Conservation (phyloP, 2,329 filamentous ascomycete species). For the Verticillium klebahnii region DNA sequence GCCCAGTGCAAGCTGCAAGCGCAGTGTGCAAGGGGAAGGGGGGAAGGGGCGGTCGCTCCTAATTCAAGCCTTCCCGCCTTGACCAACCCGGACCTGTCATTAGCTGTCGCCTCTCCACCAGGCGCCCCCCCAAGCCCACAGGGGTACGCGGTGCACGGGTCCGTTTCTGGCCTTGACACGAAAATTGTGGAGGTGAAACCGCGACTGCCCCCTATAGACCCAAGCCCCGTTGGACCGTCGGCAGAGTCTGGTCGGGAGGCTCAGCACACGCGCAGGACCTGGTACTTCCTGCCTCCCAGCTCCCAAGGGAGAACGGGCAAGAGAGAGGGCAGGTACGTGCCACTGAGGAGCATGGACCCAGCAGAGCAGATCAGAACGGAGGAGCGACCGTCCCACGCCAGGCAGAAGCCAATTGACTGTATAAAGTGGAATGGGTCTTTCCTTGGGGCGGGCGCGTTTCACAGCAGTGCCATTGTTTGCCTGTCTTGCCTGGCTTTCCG, state of each 20-base stretch:
- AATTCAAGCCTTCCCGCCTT: not conserved
- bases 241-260: not conserved
- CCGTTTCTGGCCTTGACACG: not conserved
- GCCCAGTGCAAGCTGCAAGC: not conserved
- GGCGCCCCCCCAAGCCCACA: not conserved
- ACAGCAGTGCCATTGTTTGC: not conserved
- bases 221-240: not conserved
- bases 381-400: not conserved
- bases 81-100: not conserved
- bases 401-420: not conserved
- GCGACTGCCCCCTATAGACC: not conserved
- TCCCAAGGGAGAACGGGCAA: too few species aligned
- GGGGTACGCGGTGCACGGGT: not conserved
- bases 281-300: too few species aligned
- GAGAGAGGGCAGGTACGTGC: not conserved
- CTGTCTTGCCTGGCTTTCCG: not conserved
- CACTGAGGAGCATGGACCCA: not conserved
- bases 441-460: not conserved
- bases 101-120: not conserved
- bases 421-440: not conserved
- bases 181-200: not conserved
- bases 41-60: not conserved
- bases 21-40: not conserved
- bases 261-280: not conserved
- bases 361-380: not conserved